Conservation (phyloP, 805 yeast species). For the Candida yuanshanica region DNA sequence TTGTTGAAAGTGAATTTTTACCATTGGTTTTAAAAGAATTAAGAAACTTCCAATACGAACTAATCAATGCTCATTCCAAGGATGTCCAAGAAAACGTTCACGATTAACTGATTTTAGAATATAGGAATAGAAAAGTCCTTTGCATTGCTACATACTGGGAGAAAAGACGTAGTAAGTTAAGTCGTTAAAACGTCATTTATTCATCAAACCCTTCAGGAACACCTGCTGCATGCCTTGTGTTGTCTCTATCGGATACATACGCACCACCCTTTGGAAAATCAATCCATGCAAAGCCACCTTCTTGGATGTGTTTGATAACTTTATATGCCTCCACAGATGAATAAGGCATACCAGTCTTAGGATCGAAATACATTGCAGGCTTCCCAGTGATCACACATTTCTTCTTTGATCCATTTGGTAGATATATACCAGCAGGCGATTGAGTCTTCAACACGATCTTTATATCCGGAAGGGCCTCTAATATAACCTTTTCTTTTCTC, state of each 20-base stretch:
- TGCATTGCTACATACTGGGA: too few species aligned
- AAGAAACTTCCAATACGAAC: conserved; percentile 54
- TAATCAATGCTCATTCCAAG: conserved; percentile 54
- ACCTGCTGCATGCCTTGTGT: conserved; percentile 63
- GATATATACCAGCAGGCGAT: conserved; percentile 68
- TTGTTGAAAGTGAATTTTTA: conserved; percentile 41
- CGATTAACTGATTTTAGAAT: background rate
- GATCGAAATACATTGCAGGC: conserved; percentile 82
- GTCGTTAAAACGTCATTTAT: background rate
- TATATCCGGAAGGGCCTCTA: conserved; percentile 41
- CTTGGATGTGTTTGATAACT: conserved; percentile 52
- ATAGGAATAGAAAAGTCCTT: background rate
- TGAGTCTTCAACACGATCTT: conserved; percentile 53
- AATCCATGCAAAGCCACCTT: conserved; percentile 49
- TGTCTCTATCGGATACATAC: conserved; percentile 36
- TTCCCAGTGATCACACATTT: conserved; percentile 75
- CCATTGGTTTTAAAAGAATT: conserved; percentile 47
- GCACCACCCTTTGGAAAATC: conserved; percentile 43
- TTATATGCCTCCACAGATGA: conserved; percentile 76
- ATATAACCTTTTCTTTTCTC: conserved; percentile 36
- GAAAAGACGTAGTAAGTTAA: too few species aligned
- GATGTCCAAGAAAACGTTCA: conserved; percentile 46
- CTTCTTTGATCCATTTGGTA: conserved; percentile 61
- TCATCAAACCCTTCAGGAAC: conserved; percentile 79
- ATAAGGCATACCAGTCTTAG: conserved; percentile 82